Percentiles rank a stretch among this genome's conserved stretches.
phyloP scores from a whole-genome alignment of 2,329 filamentous ascomycete genomes.

The Fusarium falciforme region DNA sequence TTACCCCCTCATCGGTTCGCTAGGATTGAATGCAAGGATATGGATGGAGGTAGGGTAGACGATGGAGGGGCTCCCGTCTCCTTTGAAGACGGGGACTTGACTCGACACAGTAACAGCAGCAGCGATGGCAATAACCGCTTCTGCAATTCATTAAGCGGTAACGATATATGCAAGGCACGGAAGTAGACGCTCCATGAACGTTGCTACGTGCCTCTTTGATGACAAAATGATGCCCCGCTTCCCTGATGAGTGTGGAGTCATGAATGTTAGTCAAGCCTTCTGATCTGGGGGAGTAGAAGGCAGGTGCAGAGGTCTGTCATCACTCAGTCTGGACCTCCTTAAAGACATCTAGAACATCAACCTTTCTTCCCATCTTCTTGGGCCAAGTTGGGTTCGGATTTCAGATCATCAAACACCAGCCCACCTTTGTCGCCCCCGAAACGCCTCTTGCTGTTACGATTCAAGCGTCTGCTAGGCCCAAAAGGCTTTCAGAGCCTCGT shows the following conservation, averaged over 20 bases:
- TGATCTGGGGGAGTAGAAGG: not conserved
- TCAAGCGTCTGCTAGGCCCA: slow-evolving; percentile 11
- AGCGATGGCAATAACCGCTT: not conserved
- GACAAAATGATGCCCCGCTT: slow-evolving; percentile 1
- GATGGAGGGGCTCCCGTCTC: slow-evolving; percentile 1
- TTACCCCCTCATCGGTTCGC: not conserved
- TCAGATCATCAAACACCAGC: not conserved
- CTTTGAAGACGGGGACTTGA: not conserved
- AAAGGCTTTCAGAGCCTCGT: not conserved
- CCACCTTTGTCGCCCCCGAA: not conserved
- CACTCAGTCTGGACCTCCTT: not conserved
- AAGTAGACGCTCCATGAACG: not conserved
- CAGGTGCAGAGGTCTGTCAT: not conserved
- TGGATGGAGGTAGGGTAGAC: not conserved
- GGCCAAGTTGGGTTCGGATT: not conserved
- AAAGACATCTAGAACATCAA: not conserved
- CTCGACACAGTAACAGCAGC: not conserved
- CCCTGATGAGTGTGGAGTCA: not conserved
- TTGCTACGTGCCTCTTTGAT: not conserved
- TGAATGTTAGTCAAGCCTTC: slow-evolving; percentile 10
- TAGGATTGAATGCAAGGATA: slow-evolving; percentile 8
- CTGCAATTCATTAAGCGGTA: not conserved
- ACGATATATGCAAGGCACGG: not conserved
- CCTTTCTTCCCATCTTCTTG: not conserved
- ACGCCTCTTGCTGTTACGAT: slow-evolving; percentile 15